Evolutionary conservation across 2,329 filamentous ascomycete species (phyloP).

Genomic region (Trichoderma koningii): DNA sequence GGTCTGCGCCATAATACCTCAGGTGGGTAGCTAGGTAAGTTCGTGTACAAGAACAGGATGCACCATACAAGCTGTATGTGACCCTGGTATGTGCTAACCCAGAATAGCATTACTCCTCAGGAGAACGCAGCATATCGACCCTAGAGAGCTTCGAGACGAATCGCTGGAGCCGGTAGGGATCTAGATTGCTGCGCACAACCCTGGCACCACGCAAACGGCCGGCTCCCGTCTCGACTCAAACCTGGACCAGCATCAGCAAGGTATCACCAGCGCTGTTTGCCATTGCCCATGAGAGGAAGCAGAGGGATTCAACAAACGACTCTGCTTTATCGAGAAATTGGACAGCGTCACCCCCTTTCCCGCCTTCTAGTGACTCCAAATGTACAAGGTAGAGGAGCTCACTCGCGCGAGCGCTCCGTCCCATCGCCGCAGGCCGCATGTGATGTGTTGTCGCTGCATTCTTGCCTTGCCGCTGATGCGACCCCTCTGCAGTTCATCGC

Average conservation of each 20-base stretch:
- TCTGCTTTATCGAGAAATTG: neutral
- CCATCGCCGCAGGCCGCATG: neutral
- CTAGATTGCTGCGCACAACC: neutral
- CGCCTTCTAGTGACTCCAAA: neutral
- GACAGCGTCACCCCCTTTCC: neutral
- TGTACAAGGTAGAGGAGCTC: too few species aligned
- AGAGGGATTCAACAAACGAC: neutral
- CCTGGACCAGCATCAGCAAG: slow-evolving; percentile 12
- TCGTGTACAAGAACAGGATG: too few species aligned
- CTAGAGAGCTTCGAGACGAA: neutral
- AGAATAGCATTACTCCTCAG: neutral
- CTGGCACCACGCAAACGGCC: slow-evolving; percentile 22
- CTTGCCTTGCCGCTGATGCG: neutral
- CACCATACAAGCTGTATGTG: too few species aligned
- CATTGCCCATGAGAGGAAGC: neutral
- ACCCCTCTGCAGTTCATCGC: neutral
- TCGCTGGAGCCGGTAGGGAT: neutral
- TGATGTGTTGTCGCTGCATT: slow-evolving; percentile 7
- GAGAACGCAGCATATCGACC: neutral
- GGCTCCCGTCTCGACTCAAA: slow-evolving; percentile 14
- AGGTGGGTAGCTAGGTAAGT: too few species aligned
- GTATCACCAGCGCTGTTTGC: slow-evolving; percentile 13
- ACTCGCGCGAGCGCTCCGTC: neutral
- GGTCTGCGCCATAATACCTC: neutral
- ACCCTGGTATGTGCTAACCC: neutral